Evolutionary conservation across 2,329 filamentous ascomycete genomes (phyloP), one percentile per base, ranked within the genome.

Genomic region (Aspergillus floridensis): DNA sequence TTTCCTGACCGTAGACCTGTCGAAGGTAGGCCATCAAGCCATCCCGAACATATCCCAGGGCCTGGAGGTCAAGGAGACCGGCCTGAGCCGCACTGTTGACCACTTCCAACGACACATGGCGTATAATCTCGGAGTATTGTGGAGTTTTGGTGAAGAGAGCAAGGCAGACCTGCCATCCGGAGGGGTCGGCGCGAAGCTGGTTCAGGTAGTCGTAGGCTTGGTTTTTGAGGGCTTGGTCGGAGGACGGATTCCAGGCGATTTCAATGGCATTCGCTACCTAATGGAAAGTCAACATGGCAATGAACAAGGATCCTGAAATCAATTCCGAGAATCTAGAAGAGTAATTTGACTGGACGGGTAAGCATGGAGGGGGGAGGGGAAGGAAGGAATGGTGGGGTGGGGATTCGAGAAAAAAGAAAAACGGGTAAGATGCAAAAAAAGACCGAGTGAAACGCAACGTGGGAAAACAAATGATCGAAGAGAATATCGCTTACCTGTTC

Each of bases 251-350:
- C 81, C 88, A 95, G 77, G 92, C 91, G 80, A 98, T 96, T 77
- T 95, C 87, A 80, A 98, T 95, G 77, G 95, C 95, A 80, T 91
- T 93, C 80, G 95, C 90, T 77, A 97, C 88, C 91, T 97, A 59
- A 32, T 47, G 14, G 46, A 35, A n/a, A n/a, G 31, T 52, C 35
- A 58, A 52, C 21, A 3, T 49, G 44, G 49, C 38, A 16, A 44
- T 16, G 38, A 16, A 16, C 38, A 8, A 44, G 16, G 16, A 2
- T n/a, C 38, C 5, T 44, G 38, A 44, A 19, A n/a, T 44, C 38
- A 19, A 44, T 44, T 44, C 16, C 14, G 16, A 44, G 16, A 21
- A 29, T 19, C 35, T 29, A 38, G 14, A 19, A 48, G 55, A 46
- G 47, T 52, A 26, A 51, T 55, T 11, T 41, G 57, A 56, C 53